Evolutionary conservation across 140 eudicot genomes (phyloP), one percentile per base, ranked within the genome.

Genomic region (Flaveria floridana): DNA sequence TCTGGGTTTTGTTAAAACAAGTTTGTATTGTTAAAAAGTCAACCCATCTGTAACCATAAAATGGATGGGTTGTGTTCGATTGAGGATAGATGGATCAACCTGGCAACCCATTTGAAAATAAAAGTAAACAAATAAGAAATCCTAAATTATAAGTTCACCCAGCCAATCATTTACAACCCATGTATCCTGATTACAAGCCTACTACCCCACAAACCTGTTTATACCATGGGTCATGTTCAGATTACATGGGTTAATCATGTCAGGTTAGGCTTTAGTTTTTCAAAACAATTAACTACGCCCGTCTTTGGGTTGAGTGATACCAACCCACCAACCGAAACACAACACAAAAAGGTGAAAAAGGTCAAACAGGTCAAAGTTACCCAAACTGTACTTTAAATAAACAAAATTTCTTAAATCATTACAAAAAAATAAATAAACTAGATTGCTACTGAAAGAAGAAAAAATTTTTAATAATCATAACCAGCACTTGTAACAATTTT

Each of bases 371-470:
- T 50, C 25, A n/a, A 73, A 58, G 30, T 39, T n/a, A 58, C 41
- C 20, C n/a, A 19, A 37, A 57, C 15, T 55, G 21, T 34, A 16
- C n/a, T 41, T 11, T 10, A 2, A 13, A 56, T 13, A 51, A 46
- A 59, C 23, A 44, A 37, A 58, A 21, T 65, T 41, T 73, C 30
- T 26, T 41, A 58, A 73, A 73, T 57, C 56, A 15, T 15, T 56
- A 34, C 7, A 57, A 34, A 37, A 8, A 56, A 6, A 34, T 34
- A n/a, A 19, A 37, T 39, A 30, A 55, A 12, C 10, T 12, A 26
- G 15, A 51, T 71, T 30, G 34, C 67, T 61, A 61, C 66, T 25
- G 67, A 10, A 30, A 30, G 11, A 28, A 18, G 19, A 30, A 39
- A 39, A 30, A 16, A 16, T 47, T 68, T 68, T 68, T 6, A 12